These are phyloP conservation scores for Cyclotella cryptica DNA, from an alignment of 108 stramenopile species.

Conservation along the genomic window DNA sequence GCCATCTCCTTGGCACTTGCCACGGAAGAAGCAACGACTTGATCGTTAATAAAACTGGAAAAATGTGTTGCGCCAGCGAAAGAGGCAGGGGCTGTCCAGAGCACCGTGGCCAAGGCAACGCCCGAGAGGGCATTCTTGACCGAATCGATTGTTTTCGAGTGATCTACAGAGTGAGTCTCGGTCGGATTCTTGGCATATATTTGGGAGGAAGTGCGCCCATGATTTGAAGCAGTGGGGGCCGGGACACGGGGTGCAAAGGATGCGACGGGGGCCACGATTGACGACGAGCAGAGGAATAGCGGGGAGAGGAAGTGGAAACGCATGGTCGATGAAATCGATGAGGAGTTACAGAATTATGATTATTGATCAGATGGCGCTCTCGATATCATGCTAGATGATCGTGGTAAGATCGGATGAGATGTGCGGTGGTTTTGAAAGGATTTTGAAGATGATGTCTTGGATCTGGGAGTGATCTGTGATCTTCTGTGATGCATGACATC, in stretches of 20 bases:
- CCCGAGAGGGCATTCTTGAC: conserved; percentile 44
- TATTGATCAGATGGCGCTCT: neutral
- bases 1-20: conserved; percentile 90
- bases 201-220: neutral
- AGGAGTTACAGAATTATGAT: neutral
- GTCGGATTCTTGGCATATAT: neutral
- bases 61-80: conserved; percentile 24
- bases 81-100: conserved; percentile 56
- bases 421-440: too few species aligned
- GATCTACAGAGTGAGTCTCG: neutral
- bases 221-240: neutral
- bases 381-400: too few species aligned
- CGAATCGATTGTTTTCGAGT: conserved; percentile 14
- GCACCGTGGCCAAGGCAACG: conserved; percentile 36
- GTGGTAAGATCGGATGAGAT: too few species aligned
- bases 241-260: conserved; percentile 19
- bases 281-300: neutral
- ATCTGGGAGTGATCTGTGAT: too few species aligned
- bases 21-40: conserved; percentile 33
- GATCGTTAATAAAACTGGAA: conserved; percentile 2
- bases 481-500: too few species aligned
- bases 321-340: conserved; percentile 6
- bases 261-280: conserved; percentile 7
- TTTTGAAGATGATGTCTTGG: too few species aligned
- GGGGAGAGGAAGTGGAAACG: conserved; percentile 26